Evolutionary conservation across 164 flowering plant genomes (phyloP).

Genomic region (Vitis labrusca): DNA sequence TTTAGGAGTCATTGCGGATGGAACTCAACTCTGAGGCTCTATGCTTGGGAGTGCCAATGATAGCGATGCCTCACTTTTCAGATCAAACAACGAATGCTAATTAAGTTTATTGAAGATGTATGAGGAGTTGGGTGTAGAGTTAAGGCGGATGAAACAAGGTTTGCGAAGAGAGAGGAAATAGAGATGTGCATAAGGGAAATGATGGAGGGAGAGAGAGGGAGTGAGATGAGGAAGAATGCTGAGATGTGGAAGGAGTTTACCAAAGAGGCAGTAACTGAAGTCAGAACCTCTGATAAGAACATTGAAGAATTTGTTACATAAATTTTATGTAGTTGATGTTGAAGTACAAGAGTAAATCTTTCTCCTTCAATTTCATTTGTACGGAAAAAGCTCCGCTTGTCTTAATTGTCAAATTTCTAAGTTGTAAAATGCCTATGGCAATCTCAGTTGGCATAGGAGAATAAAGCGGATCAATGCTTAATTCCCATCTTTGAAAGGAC

Average conservation of each 20-base stretch:
- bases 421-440: no score
- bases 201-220: conserved; percentile 41
- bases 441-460: no score
- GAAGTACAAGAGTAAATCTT: no score
- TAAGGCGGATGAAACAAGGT: conserved; percentile 30
- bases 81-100: conserved; percentile 51
- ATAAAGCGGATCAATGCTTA: no score
- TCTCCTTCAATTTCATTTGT: no score
- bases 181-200: conserved; percentile 36
- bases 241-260: conserved; percentile 42
- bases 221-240: conserved; percentile 32
- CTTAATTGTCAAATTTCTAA: no score
- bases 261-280: conserved; percentile 35
- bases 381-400: no score
- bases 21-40: conserved; percentile 56
- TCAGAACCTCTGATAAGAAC: conserved; percentile 43
- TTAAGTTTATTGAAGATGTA: conserved; percentile 39
- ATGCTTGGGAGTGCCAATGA: conserved; percentile 55
- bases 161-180: conserved; percentile 34
- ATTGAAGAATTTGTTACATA: conserved; percentile 36
- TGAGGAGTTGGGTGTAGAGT: conserved; percentile 49
- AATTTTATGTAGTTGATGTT: background rate
- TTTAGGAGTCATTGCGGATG: conserved; percentile 59
- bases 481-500: no score
- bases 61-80: conserved; percentile 47